Evolutionary conservation across 129 eudicot species (phyloP), one percentile per base, ranked within the genome.

Genomic region (Tanacetum coccineum): DNA sequence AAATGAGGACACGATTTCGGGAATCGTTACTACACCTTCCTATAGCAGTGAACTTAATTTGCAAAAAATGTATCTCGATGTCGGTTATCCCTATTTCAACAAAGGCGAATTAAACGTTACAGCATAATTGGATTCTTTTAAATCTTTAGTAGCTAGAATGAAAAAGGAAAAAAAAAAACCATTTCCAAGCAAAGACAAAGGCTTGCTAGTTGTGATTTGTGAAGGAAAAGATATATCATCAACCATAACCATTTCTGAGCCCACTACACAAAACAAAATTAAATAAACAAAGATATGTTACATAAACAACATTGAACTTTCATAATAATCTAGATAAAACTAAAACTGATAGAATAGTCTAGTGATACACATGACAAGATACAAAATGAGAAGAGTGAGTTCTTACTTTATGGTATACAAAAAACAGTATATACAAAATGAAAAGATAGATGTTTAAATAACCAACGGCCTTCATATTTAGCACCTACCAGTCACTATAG

Each of bases 21-120:
- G 86, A n/a, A 62, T 94, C 96, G 46, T 87, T 13, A 76, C n/a
- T 94, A 94, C 53, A 94, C 95, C n/a, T n/a, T 60, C 99, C 99
- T 7, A 94, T 84, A 0, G 99, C 96, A 2, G 99, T 94, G 79
- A 84, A 87, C 82, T 89, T 94, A 9, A 94, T 87, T 64, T 89
- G 97, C 74, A 94, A 84, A 78, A 84, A 94, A 68, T 94, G 99
- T 48, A 94, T 89, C 83, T 94, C 99, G 45, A 94, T 80, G 40
- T 87, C 99, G 59, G 99, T 94, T 13, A 90, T 81, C 47, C 99
- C 99, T 93, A 82, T 56, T 44, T 56, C 10, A 5, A n/a, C n/a
- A n/a, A n/a, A 47, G 7, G 0, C 9, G 13, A 39, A 55, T 45
- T 21, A 9, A 20, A n/a, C 0, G n/a, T 3, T n/a, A n/a, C n/a